A percentile compares a stretch with the other conserved stretches of the same genome.
Conservation (phyloP, 2,329 filamentous ascomycete genomes). For the Colletotrichum orchidophilum region DNA sequence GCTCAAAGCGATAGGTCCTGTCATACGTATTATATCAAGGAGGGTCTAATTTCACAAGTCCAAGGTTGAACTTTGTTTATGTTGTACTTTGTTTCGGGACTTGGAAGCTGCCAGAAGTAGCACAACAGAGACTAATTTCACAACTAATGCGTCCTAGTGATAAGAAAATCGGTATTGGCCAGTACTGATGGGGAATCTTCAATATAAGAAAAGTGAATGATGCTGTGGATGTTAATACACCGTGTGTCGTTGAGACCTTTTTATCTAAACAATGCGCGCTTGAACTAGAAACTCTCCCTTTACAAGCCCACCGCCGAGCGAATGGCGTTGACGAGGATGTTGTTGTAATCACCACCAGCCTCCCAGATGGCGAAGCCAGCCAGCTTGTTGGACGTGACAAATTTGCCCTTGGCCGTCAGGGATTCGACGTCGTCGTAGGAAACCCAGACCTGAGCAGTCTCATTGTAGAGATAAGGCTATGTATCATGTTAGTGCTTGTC, state of each 20-base stretch:
- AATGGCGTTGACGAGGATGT: constrained; percentile 26
- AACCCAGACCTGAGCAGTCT: constrained; percentile 26
- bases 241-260: neutral
- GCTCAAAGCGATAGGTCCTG: too few relatives aligned
- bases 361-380: constrained; percentile 29
- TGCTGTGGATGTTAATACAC: constrained; percentile 6
- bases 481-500: neutral
- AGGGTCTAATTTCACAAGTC: too few relatives aligned
- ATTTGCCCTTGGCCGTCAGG: constrained; percentile 22
- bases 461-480: constrained; percentile 23
- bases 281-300: neutral
- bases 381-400: constrained; percentile 7
- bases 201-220: too few relatives aligned
- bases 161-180: neutral
- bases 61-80: too few relatives aligned
- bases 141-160: too few relatives aligned
- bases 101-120: too few relatives aligned
- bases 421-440: constrained; percentile 29
- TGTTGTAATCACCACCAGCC: constrained; percentile 28
- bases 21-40: too few relatives aligned
- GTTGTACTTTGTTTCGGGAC: too few relatives aligned
- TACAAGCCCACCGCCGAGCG: constrained; percentile 25
- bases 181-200: too few relatives aligned
- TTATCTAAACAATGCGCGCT: neutral
- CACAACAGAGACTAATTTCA: too few relatives aligned